Base-by-base conservation (phyloP, 805 yeast genomes). In the Cyberlindnera misumaiensis region DNA sequence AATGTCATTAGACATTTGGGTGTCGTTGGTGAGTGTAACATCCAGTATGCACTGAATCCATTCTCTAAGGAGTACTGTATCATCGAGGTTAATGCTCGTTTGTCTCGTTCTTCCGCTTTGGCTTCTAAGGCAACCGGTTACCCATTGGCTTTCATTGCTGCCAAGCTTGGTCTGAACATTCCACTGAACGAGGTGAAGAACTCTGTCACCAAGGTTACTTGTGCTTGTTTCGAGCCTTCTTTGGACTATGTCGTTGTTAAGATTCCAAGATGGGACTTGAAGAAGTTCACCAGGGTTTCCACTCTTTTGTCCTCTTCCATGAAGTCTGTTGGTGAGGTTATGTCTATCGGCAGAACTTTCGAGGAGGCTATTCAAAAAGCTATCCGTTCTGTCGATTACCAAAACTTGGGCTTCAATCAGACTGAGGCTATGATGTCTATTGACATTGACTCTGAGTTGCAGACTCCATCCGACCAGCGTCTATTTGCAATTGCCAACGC, bases 91-190 rank as follows among this genome's bases (percentile, higher is more conserved):
- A 90, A 90, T 61, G 98, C 98, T 36, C 83, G 98, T 70, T 73
- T 90, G 54, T 89, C 97, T 25, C 81, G 98, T 64, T 90, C 98
- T 34, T 93, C 97, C n/a, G 98, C 98, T 41, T 74, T 90, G 55
- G 98, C 98, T 34, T 90, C 97, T 17, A 90, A 90, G 71, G 98
- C 98, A 28, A 90, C 98, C 33, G 98, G 97, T 53, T 90, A 90
- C 60, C 98, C 98, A 55, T 74, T 90, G 52, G 98, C 98, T 37
- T 90, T 88, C 64, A 93, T 95, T 39, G 98, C 98, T 49, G 97
- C 97, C 47, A 90, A 90, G 65, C 72, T 90, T 48, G 98, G 96
- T 64, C 72, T 90, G 58, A 86, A 87, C 69, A 85, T 85, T 57
- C 89, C 97, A 32, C 74, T 90, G 59, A 83, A 86, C 56, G 94